Evolutionary conservation across 495 filamentous ascomycete species (phyloP).

Genomic region (Trichoderma reesei): DNA sequence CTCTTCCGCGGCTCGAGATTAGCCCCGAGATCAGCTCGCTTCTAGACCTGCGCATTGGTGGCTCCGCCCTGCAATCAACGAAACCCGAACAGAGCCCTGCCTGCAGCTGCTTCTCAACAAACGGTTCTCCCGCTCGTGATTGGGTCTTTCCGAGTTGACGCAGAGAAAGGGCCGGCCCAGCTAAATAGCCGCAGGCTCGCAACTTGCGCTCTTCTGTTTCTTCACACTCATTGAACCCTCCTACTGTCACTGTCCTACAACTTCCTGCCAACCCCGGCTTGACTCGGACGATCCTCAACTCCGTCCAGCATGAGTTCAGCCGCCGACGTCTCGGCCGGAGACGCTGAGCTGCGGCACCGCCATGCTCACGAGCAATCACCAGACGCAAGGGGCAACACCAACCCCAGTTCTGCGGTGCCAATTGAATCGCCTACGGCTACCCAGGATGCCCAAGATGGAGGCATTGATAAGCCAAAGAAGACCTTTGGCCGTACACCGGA

Average conservation of each 20-base stretch:
- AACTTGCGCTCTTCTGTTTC: neutral
- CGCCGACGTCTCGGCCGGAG: conserved; percentile 12
- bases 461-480: conserved; percentile 45
- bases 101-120: conserved; percentile 7
- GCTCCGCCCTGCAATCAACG: conserved; percentile 3
- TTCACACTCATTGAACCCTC: neutral
- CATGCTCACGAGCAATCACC: conserved; percentile 10
- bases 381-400: neutral
- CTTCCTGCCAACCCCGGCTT: conserved; percentile 16
- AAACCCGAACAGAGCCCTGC: neutral
- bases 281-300: conserved; percentile 17
- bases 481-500: conserved; percentile 88
- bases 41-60: conserved; percentile 2
- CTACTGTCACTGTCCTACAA: neutral
- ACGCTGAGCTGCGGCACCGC: conserved; percentile 18
- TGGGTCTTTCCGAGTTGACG: neutral
- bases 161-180: neutral
- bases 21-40: conserved; percentile 1
- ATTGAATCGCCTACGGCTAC: neutral
- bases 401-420: neutral
- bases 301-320: conserved; percentile 15
- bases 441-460: neutral
- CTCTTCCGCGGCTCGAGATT: neutral
- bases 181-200: conserved; percentile 3
- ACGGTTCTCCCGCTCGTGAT: neutral